Evolutionary conservation across 495 filamentous ascomycete species (phyloP), one percentile per base, ranked within the genome.

Genomic region (Aspergillus incahuasiensis): DNA sequence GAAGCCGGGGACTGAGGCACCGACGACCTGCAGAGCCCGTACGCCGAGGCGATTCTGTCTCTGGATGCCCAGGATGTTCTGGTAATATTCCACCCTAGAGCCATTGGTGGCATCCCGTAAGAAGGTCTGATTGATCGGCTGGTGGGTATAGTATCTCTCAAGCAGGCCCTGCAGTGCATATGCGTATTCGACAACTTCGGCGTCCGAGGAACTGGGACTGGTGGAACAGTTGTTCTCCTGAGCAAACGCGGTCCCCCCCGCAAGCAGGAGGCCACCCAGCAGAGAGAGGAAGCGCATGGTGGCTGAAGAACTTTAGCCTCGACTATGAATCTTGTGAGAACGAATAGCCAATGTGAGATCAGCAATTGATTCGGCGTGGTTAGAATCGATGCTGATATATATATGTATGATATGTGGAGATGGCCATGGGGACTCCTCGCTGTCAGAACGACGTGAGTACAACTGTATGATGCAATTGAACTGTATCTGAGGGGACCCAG

Each of bases 41-140:
- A 62, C 52, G 22, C 60, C 60, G 12, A 68, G 61, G 25, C 61
- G 68, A 59, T 62, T 65, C 19, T 63, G 51, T 11, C 61, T 44
- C 54, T 63, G 60, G 15, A 71, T 56, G 38, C 67, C 67, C 19
- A 54, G 48, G 56, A 71, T 52, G 52, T 71, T 68, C 30, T 52
- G 30, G 44, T 38, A 45, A 52, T 67, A 54, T 47, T 58, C 51
- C 21, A 56, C 50, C 16, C 18, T 57, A 8, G 63, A 56, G 56
- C 49, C 60, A 44, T 66, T 63, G 15, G 54, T 52, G 21, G 62
- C 61, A 50, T 40, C 30, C 9, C 39, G 38, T 24, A 68, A 51
- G 55, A 71, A 63, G 18, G 61, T 67, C 50, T 60, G 52, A 55
- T 69, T 67, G 55, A 67, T 19, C 0, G 62, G 49, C 39, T 63